Evolutionary conservation across 306 rosid genomes (phyloP), one percentile per base, ranked within the genome.

Genomic region (Rosa lucieae): DNA sequence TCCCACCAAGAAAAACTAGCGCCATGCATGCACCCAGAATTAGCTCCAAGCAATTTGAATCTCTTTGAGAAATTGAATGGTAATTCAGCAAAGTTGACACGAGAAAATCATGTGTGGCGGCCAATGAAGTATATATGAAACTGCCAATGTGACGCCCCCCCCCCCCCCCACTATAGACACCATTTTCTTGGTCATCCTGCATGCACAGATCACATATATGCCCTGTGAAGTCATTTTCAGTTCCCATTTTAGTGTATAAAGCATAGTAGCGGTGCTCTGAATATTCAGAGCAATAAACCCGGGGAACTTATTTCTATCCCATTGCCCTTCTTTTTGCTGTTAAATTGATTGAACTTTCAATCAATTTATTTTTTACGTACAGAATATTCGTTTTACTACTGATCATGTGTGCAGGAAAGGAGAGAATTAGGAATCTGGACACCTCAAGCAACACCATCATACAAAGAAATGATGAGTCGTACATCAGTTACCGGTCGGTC

Each of bases 91-190:
- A 17, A 67, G 71, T 8, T 37, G 21, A 39, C 23, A 15, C 11
- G 82, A 21, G 58, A 51, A 73, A 47, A 59, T 39, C 26, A 35
- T 66, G 63, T 52, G 58, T 14, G 77, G 78, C 71, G 61, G 77
- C 23, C 47, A 49, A 14, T 48, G 62, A 58, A 66, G 46, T 43
- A 40, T 53, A 66, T 46, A 29, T 39, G 73, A 13, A 18, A 44
- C 52, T 35, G 17, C 15, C 13, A 10, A 23, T 37, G 44, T 13
- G 63, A 39, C 70, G n/a, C 39, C n/a, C n/a, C n/a, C n/a, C n/a
- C n/a, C 26, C 26, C 26, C 26, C 67, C 51, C 39, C 79, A 61
- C 32, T 75, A 75, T n/a, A 44, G 20, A 46, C 40, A 12, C 23
- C 35, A 20, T 72, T 39, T 20, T 21, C 42, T 53, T 56, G 77